Evolutionary conservation across 805 yeast genomes (phyloP), one percentile per base, ranked within the genome.

Genomic region (Saccharomycopsis schoenii): DNA sequence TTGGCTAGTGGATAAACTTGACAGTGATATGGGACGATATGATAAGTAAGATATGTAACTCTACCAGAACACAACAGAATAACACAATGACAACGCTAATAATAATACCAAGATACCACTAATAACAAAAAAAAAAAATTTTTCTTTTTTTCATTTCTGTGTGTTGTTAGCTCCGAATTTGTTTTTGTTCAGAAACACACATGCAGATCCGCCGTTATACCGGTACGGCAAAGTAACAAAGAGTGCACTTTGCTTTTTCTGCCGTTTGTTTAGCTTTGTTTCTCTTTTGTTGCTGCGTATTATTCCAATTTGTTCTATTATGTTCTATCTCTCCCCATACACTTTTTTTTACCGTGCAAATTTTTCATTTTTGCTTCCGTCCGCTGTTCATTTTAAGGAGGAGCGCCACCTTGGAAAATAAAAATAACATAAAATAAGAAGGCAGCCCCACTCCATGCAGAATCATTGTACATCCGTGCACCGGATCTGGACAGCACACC

Each of bases 321-420:
- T 47, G 52, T 47, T 47, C 52, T 14, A 47, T 47, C 21, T 25
- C 11, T n/a, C 21, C 21, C 52, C 21, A 47, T 21, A 12, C n/a
- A 12, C 3, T 29, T 29, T 29, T 29, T 29, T 29, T 29, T 4
- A 3, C 34, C 34, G 11, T 17, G 50, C 24, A 42, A n/a, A 42
- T 25, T 52, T 52, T 54, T 54, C 29, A 14, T 54, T 54, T 34
- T 54, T 54, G 56, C 42, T 54, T 54, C 52, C 42, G 36, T 21
- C 24, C 24, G 36, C 24, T 25, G 55, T 29, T 15, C 55, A 8
- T 14, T 36, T 29, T 12, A 29, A 29, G 52, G 9, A 25, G 50
- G 52, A 25, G 34, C 52, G 52, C 52, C 52, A 47, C 52, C 52
- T 21, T 47, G 34, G 17, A 42, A 42, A 42, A 12, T 4, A n/a